Conservation (phyloP, 148 eudicot species). For the Vaccinium darrowii region DNA sequence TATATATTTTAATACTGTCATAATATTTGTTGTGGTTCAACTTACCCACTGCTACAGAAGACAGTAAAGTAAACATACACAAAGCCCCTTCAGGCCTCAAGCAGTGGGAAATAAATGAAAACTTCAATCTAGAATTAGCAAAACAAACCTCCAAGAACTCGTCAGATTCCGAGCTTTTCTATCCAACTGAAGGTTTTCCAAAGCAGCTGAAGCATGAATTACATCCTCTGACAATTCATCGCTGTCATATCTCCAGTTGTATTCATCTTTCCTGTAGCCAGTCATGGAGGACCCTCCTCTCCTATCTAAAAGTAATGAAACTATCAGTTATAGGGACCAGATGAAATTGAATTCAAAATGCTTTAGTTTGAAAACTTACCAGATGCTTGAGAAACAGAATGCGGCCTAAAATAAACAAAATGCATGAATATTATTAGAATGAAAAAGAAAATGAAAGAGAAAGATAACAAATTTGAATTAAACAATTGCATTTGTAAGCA, state of each 20-base stretch:
- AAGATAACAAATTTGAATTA: not conserved
- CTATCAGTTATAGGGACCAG: conserved; percentile 3
- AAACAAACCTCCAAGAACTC: conserved; percentile 80
- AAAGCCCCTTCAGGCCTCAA: not conserved
- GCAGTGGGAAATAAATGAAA: not conserved
- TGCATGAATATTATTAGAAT: not conserved
- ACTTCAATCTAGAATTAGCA: not conserved
- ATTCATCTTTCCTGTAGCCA: conserved; percentile 81
- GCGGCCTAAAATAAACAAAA: conserved; percentile 51
- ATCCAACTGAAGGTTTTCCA: conserved; percentile 91
- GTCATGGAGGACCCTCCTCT: conserved; percentile 77
- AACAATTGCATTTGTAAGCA: conserved; percentile 20
- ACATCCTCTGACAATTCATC: conserved; percentile 82
- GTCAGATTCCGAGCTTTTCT: conserved; percentile 88
- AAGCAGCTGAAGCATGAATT: conserved; percentile 72
- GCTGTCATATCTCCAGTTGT: conserved; percentile 77
- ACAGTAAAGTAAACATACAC: not conserved
- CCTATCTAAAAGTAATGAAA: conserved; percentile 47
- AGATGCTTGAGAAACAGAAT: conserved; percentile 69
- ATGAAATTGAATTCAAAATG: not conserved
- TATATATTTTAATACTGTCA: not conserved
- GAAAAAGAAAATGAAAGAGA: conserved; percentile 2
- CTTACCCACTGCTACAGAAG: conserved; percentile 6
- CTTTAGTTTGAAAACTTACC: conserved; percentile 44
- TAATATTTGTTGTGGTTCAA: not conserved